Base-by-base conservation (phyloP, 2,329 filamentous ascomycete genomes). In the Pestalotiopsis sp. region DNA sequence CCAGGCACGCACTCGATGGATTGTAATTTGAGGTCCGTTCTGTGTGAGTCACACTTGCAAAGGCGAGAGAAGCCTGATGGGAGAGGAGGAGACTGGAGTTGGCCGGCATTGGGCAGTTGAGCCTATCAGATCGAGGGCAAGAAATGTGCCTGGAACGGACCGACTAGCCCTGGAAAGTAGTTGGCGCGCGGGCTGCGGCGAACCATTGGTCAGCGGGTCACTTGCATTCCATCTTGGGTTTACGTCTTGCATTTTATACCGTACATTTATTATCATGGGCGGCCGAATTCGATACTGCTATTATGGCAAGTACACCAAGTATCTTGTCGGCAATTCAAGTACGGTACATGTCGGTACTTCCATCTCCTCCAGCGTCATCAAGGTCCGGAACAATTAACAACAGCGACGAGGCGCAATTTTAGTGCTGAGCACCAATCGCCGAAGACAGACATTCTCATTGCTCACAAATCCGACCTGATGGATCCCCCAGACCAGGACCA, bases 381-480 rank as follows among this genome's bases (percentile, higher is more conserved):
- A 27, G 25, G 27, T 38, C 36, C 14, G 25, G 27, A 45, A 25
- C 41, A 20, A 55, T 27, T 12, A 38, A 57, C 39, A 27, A 57
- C 49, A 45, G 49, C 41, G 39, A 58, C 45, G 41, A 65, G 64
- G 64, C 64, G 64, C 52, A 45, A 23, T 65, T 17, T 38, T 58
- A 58, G 23, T 38, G 25, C 64, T 65, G 14, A 55, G 64, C 57
- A 52, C 57, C 38, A 31, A 52, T 67, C 68, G 70, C 67, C 69
- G 69, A 69, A 60, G 17, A 41, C 58, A 64, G 45, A 52, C 45
- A 52, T 36, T 36, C 31, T 36, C 31, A 36, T 52, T 67, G 64
- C 66, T 71, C 69, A 69, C 65, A 69, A 71, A 69, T 71, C 69
- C 70, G 72, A 71, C 67, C 65, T 66, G 65, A 60, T 66, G 68